Conservation (phyloP, 345 rosid genomes). For the Rhodamnia argentea region DNA sequence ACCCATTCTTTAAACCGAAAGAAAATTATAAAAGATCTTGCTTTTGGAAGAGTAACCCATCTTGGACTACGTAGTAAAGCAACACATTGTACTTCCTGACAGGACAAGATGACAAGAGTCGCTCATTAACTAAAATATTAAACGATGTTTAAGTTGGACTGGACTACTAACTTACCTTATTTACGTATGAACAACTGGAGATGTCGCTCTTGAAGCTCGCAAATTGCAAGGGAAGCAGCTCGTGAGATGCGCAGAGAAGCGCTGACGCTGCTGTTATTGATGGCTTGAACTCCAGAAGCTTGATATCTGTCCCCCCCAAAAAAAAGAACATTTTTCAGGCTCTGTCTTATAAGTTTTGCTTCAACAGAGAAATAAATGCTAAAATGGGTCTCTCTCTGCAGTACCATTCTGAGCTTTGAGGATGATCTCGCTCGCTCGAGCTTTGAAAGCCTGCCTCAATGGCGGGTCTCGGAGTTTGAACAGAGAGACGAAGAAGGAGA, state of each 20-base stretch:
- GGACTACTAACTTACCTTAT: conserved; percentile 26
- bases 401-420: conserved; percentile 58
- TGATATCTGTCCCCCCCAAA: conserved; percentile 24
- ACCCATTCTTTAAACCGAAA: background rate
- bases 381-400: background rate
- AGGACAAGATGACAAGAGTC: background rate
- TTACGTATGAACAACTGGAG: conserved; percentile 40
- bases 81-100: background rate
- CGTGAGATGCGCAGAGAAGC: conserved; percentile 47
- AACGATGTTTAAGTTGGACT: background rate
- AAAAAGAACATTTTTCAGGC: background rate
- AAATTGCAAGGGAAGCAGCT: conserved; percentile 44
- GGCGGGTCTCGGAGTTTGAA: conserved; percentile 44
- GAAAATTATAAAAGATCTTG: background rate
- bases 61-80: background rate
- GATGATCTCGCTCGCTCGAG: conserved; percentile 50
- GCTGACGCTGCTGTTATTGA: conserved; percentile 66
- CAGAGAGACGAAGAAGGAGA: conserved; percentile 40
- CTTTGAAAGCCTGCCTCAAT: conserved; percentile 29
- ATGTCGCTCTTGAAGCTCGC: conserved; percentile 29
- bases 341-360: background rate
- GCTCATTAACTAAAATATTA: background rate
- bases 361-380: background rate
- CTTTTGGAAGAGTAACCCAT: background rate
- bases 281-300: conserved; percentile 59